Evolutionary conservation across 2,329 filamentous ascomycete species (phyloP), one percentile per base, ranked within the genome.

Genomic region (Fusarium acutatum): DNA sequence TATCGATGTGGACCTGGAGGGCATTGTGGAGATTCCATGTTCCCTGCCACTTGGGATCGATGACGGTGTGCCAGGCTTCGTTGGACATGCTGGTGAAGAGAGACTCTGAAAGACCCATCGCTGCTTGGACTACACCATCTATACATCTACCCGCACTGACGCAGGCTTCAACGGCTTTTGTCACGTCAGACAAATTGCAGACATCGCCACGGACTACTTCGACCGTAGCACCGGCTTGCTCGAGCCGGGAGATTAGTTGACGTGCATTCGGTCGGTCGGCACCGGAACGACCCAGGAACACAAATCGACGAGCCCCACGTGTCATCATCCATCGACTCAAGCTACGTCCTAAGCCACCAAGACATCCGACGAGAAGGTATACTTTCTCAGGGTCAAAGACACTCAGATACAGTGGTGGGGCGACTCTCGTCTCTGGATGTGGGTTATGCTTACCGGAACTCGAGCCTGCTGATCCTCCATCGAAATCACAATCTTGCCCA

Each of bases 341-440:
- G n/a, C 49, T 52, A 15, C 49, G 49, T 0, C n/a, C 49, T 3
- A 52, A 15, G 0, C 49, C 49, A 2, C 49, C 49, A 15, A 52
- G 32, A 7, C 49, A 52, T 1, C 49, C 49, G 17, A 52, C n/a
- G 32, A 52, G 49, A 20, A 35, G 12, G 2, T 52, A 35, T 2
- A 52, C n/a, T 3, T 52, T 52, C 1, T 52, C 30, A 0, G 49
- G 49, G 13, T 52, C 17, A 8, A 52, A 52, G 0, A 26, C 12
- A 35, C 47, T 52, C 12, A 35, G 12, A 2, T 52, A 35, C 1
- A 52, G 47, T 3, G 47, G 30, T 8, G 47, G 30, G 5, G n/a
- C 47, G n/a, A 34, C 47, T 35, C n/a, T 4, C 1, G 1, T 52
- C 5, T 11, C 22, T 14, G 0, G 17, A 10, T 2, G 1, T 24